These are phyloP conservation scores for Cladosporium austrohemisphaericum DNA, from an alignment of 2,329 filamentous ascomycete genomes.

Conservation along the genomic window DNA sequence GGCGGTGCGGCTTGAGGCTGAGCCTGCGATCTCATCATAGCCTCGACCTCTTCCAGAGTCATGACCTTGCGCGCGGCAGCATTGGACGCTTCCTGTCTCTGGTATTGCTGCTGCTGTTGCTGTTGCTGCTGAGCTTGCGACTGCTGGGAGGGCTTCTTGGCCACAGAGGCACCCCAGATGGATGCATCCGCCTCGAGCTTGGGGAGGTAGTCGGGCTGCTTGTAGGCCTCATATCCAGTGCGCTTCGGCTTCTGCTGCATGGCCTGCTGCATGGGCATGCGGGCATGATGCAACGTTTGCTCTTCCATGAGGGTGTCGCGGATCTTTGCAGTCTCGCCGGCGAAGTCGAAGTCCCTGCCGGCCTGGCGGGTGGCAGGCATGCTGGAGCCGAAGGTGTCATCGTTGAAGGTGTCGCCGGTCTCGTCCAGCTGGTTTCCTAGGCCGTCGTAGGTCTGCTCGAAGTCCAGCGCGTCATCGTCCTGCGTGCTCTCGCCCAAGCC, in stretches of 20 bases:
- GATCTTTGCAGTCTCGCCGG: conserved; percentile 84
- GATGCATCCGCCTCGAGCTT: conserved; percentile 90
- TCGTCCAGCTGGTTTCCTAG: conserved; percentile 88
- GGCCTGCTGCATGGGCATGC: conserved; percentile 58
- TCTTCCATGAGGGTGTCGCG: conserved; percentile 85
- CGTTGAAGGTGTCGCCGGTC: conserved; percentile 89
- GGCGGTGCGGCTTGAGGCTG: conserved; percentile 33
- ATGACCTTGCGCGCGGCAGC: conserved; percentile 69
- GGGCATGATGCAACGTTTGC: conserved; percentile 75
- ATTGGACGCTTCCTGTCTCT: conserved; percentile 17
- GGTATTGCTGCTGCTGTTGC: conserved; percentile 16
- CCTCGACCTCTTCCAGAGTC: conserved; percentile 96
- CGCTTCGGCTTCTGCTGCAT: conserved; percentile 60
- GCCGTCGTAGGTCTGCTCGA: conserved; percentile 96
- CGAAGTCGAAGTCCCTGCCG: conserved; percentile 96
- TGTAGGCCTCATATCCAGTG: conserved; percentile 89
- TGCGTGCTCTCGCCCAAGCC: conserved; percentile 61
- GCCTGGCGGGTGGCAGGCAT: conserved; percentile 47
- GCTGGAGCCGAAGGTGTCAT: conserved; percentile 75
- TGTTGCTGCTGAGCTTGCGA: conserved; percentile 22
- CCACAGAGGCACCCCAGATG: conserved; percentile 78
- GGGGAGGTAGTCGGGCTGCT: conserved; percentile 76
- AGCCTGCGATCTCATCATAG: conserved; percentile 74
- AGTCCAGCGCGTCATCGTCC: conserved; percentile 66
- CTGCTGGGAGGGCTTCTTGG: conserved; percentile 43